phyloP scores from a whole-genome alignment of 1,284 basidiomycete species.

The Singerocomus inundabilis region DNA sequence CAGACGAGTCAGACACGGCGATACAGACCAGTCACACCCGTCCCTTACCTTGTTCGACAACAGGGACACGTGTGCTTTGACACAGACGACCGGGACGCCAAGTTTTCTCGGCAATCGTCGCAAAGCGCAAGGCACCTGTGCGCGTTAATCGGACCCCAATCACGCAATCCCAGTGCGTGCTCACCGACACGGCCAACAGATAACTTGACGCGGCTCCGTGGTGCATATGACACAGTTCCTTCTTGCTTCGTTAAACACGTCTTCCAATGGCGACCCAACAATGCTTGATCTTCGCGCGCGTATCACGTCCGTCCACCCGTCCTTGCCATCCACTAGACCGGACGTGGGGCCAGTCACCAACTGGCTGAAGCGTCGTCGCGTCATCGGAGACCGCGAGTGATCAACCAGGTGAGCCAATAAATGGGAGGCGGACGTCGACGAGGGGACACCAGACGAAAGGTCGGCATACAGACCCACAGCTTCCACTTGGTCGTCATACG shows the following conservation, averaged over 20 bases:
- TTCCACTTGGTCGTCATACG: slow-evolving; percentile 33
- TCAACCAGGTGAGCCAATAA: slow-evolving; percentile 51
- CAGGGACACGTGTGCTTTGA: slow-evolving; percentile 74
- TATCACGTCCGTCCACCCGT: slow-evolving; percentile 30
- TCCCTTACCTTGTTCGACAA: slow-evolving; percentile 61
- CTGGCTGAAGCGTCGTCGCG: slow-evolving; percentile 43
- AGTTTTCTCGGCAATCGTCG: slow-evolving; percentile 66
- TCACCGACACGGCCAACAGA: slow-evolving; percentile 79
- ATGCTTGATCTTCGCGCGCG: slow-evolving; percentile 20
- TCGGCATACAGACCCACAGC: slow-evolving; percentile 45
- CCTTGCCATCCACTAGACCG: slow-evolving; percentile 3
- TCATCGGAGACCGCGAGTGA: slow-evolving; percentile 42
- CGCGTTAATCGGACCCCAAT: slow-evolving; percentile 8
- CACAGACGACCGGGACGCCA: slow-evolving; percentile 59
- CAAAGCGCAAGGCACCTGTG: slow-evolving; percentile 68
- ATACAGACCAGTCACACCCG: not conserved
- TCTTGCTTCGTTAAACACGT: slow-evolving; percentile 35
- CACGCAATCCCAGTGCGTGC: slow-evolving; percentile 23
- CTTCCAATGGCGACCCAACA: slow-evolving; percentile 18
- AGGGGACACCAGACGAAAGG: slow-evolving; percentile 34
- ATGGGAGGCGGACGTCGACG: slow-evolving; percentile 40
- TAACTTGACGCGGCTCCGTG: slow-evolving; percentile 64
- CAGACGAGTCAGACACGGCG: slow-evolving; percentile 7
- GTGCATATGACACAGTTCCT: slow-evolving; percentile 70
- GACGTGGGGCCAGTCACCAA: slow-evolving; percentile 29